A percentile compares a stretch with the other conserved stretches of the same genome.
Conservation (phyloP, 345 rosid genomes). For the Reutealis trisperma region DNA sequence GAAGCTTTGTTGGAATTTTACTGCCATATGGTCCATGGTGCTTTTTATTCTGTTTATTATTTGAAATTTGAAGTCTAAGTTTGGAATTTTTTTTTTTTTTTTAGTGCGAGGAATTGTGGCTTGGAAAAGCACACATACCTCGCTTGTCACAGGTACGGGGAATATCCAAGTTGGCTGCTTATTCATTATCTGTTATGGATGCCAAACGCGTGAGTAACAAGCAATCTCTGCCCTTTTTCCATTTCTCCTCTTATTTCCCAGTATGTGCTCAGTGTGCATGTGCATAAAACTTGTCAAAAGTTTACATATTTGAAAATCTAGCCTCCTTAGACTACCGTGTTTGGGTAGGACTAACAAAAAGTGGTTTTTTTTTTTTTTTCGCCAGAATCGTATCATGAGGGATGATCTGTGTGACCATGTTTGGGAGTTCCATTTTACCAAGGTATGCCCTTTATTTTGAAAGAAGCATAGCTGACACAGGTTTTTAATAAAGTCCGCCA, state of each 20-base stretch:
- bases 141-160: conserved; percentile 49
- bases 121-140: conserved; percentile 62
- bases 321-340: not conserved
- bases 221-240: not conserved
- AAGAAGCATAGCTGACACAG: not conserved
- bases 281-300: not conserved
- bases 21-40: not conserved
- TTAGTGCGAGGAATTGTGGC: conserved; percentile 57
- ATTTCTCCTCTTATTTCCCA: not conserved
- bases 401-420: conserved; percentile 62
- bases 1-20: not conserved
- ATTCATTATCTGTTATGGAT: conserved; percentile 56
- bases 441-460: conserved; percentile 36
- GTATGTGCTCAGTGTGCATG: not conserved
- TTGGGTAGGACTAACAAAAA: not conserved
- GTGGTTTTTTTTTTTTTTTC: conserved; percentile 5
- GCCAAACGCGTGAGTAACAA: conserved; percentile 48
- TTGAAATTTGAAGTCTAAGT: conserved; percentile 2
- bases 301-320: not conserved
- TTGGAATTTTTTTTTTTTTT: conserved; percentile 13
- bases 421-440: conserved; percentile 59
- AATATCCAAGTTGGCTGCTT: conserved; percentile 54
- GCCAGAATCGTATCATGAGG: conserved; percentile 52
- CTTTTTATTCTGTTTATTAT: not conserved
- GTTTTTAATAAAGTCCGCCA: not conserved